These are phyloP conservation scores for Stephanodiscus minutulus DNA, from an alignment of 108 stramenopile species.

Conservation along the genomic window DNA sequence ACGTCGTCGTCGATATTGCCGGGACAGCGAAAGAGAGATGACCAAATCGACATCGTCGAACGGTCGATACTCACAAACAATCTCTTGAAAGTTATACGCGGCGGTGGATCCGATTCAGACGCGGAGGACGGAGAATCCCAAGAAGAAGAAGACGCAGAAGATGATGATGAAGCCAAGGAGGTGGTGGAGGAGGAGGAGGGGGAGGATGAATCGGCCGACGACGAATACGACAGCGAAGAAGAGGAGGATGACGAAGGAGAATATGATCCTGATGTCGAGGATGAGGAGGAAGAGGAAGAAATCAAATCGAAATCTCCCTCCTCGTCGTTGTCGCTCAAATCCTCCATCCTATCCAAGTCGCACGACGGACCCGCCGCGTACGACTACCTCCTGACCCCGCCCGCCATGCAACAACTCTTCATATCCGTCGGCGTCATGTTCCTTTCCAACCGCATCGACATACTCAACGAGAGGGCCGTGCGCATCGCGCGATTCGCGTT, in stretches of 20 bases:
- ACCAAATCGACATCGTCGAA: not conserved
- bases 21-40: not conserved
- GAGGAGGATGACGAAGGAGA: not conserved
- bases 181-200: constrained; percentile 15
- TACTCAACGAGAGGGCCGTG: constrained; percentile 55
- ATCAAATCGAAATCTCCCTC: not conserved
- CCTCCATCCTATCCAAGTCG: constrained; percentile 28
- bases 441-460: constrained; percentile 55
- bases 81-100: not conserved
- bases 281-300: constrained; percentile 26
- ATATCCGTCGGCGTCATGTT: constrained; percentile 65
- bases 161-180: constrained; percentile 10
- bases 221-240: constrained; percentile 16
- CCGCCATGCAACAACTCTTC: constrained; percentile 38
- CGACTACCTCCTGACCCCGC: constrained; percentile 43
- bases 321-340: constrained; percentile 9
- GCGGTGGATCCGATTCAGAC: not conserved
- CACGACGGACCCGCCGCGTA: constrained; percentile 2
- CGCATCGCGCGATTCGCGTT: constrained; percentile 58
- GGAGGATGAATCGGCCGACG: constrained; percentile 21
- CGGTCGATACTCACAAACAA: not conserved
- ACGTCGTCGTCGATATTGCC: not conserved
- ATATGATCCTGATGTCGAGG: not conserved
- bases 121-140: constrained; percentile 10
- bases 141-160: constrained; percentile 17